Conservation (phyloP, 495 filamentous ascomycete genomes). For the Hypoxylon fuscum region DNA sequence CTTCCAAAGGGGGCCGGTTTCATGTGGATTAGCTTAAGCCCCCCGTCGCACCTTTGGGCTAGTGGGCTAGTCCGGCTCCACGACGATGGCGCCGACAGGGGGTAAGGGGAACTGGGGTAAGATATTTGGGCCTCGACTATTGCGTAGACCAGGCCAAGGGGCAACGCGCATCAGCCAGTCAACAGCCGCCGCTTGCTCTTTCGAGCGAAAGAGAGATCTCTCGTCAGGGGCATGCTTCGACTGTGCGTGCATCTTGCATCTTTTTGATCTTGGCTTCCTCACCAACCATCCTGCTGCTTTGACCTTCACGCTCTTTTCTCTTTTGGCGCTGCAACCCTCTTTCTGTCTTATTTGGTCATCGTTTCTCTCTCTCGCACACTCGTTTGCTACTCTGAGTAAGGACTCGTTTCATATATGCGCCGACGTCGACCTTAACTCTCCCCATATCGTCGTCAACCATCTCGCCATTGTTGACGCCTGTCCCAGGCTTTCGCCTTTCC, state of each 20-base stretch:
- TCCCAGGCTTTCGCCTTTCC: slow-evolving; percentile 11
- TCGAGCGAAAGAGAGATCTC: slow-evolving; percentile 33
- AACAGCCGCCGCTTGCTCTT: slow-evolving; percentile 22
- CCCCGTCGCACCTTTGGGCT: slow-evolving; percentile 20
- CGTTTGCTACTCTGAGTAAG: slow-evolving; percentile 35
- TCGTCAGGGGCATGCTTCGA: slow-evolving; percentile 41
- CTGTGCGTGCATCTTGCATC: slow-evolving; percentile 27
- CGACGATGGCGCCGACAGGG: slow-evolving; percentile 26
- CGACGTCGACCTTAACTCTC: slow-evolving; percentile 31
- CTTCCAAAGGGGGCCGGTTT: slow-evolving; percentile 34
- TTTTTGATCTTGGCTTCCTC: slow-evolving; percentile 40
- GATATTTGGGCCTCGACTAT: slow-evolving; percentile 23
- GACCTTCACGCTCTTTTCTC: slow-evolving; percentile 30
- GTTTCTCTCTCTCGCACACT: slow-evolving; percentile 32
- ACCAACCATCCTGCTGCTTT: slow-evolving; percentile 37
- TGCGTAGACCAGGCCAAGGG: slow-evolving; percentile 17
- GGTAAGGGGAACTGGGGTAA: slow-evolving; percentile 33
- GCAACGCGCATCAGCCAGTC: slow-evolving; percentile 20
- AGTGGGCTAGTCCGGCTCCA: no score
- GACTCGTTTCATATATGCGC: slow-evolving; percentile 45
- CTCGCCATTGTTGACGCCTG: slow-evolving; percentile 25
- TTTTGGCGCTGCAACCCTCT: slow-evolving; percentile 27
- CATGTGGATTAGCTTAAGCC: slow-evolving; percentile 27
- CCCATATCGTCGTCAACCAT: slow-evolving; percentile 37
- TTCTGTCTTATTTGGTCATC: slow-evolving; percentile 14